Evolutionary conservation across 1,284 basidiomycete species (phyloP), one percentile per base, ranked within the genome.

Genomic region (Hemileia vastatrix): DNA sequence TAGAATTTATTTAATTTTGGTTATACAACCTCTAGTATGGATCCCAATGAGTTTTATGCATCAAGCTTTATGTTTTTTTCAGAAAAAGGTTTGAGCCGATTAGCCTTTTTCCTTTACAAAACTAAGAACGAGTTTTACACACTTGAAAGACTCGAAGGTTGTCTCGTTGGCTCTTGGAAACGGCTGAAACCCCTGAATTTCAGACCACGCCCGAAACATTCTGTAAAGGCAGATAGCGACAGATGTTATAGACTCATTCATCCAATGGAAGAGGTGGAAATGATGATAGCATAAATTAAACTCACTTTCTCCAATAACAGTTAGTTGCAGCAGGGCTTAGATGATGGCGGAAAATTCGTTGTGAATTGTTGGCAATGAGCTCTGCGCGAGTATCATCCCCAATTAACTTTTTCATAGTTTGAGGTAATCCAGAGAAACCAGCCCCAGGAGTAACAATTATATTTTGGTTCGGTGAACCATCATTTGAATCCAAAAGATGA

Each of bases 391-490:
- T 66, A 24, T 68, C 66, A 56, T 70, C 65, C 11, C 56, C 45
- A 18, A 76, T 45, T 13, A 77, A 64, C 0, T 55, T 43, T 23
- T 71, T 68, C 76, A 78, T 78, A 6, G 68, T 70, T 23, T 63
- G 57, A 1, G 74, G 69, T 32, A 78, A 64, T 32, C 65, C 61
- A 56, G 69, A 67, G 55, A 70, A 70, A 19, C 67, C 66, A 19
- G 44, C 65, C 59, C 75, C 57, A 67, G 67, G 51, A 58, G 72
- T 51, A 62, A 67, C 65, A 54, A 77, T 71, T 56, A 77, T 73
- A 64, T 78, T 78, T 48, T 77, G 76, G 15, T 70, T 44, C 0
- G 74, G 71, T 23, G 76, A 72, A 5, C 54, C 56, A 11, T 71
- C 66, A 44, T 67, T 53, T 31, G 59, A 54, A 64, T 75, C 70